Conservation (phyloP, 1,284 basidiomycete species). For the Ustanciosporium gigantosporum region DNA sequence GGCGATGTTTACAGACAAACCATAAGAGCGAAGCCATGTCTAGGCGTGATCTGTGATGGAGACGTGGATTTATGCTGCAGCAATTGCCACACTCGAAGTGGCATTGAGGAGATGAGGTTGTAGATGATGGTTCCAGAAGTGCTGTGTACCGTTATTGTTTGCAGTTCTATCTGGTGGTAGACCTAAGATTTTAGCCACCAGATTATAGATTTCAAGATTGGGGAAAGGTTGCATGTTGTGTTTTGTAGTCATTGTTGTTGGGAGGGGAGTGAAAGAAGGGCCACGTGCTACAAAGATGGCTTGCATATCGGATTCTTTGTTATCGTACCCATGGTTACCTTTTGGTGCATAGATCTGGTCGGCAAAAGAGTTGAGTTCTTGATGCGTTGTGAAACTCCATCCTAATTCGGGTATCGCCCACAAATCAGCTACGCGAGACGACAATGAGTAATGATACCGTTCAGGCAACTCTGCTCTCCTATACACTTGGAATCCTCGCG, state of each 20-base stretch:
- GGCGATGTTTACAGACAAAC: too few relatives aligned
- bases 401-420: conserved; percentile 32
- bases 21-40: too few relatives aligned
- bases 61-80: too few relatives aligned
- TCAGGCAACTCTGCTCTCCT: conserved; percentile 7
- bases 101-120: background rate
- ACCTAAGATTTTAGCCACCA: conserved; percentile 65
- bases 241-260: conserved; percentile 45
- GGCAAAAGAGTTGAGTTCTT: conserved; percentile 27
- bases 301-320: conserved; percentile 74
- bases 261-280: conserved; percentile 70
- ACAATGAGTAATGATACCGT: conserved; percentile 2
- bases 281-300: conserved; percentile 88
- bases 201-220: conserved; percentile 82
- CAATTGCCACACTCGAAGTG: too few relatives aligned
- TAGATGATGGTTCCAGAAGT: conserved; percentile 1
- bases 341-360: conserved; percentile 66
- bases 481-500: conserved; percentile 11
- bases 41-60: too few relatives aligned
- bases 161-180: background rate
- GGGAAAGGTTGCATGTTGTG: conserved; percentile 69
- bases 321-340: conserved; percentile 81
- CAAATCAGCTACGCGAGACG: background rate
- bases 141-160: background rate
- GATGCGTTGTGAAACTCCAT: conserved; percentile 22